A percentile compares a stretch with the other conserved stretches of the same genome.
phyloP scores from a whole-genome alignment of 2,329 filamentous ascomycete species.

The Calycina marina region DNA sequence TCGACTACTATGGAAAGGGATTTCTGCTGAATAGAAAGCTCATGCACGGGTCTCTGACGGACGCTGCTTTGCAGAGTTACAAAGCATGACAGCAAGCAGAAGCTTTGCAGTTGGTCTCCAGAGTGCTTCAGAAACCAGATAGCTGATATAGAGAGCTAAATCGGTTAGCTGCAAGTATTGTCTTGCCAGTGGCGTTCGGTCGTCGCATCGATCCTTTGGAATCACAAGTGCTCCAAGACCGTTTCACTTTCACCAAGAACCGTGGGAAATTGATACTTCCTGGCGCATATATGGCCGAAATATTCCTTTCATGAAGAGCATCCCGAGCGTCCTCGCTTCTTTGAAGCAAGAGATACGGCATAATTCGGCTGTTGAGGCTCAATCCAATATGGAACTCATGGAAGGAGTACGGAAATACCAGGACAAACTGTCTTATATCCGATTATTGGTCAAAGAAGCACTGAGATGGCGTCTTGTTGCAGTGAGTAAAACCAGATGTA shows the following conservation, averaged over 20 bases:
- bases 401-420: constrained; percentile 26
- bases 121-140: constrained; percentile 26
- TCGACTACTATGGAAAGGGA: constrained; percentile 33
- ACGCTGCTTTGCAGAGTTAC: constrained; percentile 29
- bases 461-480: constrained; percentile 32
- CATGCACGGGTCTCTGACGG: constrained; percentile 30
- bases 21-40: constrained; percentile 30
- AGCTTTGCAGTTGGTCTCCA: constrained; percentile 28
- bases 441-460: constrained; percentile 28
- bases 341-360: constrained; percentile 13
- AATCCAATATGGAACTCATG: constrained; percentile 15
- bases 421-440: constrained; percentile 30
- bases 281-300: constrained; percentile 25
- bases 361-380: constrained; percentile 11
- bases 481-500: constrained; percentile 34
- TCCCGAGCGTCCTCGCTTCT: constrained; percentile 20
- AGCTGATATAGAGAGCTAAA: constrained; percentile 32
- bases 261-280: constrained; percentile 30
- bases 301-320: constrained; percentile 20
- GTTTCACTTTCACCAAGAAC: constrained; percentile 34
- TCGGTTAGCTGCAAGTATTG: constrained; percentile 32
- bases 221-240: constrained; percentile 31
- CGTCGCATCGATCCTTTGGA: constrained; percentile 34
- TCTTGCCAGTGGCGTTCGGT: constrained; percentile 35
- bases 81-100: constrained; percentile 34